Conservation (phyloP, 176 grass and related monocot species). For the Aegilops speltoides region DNA sequence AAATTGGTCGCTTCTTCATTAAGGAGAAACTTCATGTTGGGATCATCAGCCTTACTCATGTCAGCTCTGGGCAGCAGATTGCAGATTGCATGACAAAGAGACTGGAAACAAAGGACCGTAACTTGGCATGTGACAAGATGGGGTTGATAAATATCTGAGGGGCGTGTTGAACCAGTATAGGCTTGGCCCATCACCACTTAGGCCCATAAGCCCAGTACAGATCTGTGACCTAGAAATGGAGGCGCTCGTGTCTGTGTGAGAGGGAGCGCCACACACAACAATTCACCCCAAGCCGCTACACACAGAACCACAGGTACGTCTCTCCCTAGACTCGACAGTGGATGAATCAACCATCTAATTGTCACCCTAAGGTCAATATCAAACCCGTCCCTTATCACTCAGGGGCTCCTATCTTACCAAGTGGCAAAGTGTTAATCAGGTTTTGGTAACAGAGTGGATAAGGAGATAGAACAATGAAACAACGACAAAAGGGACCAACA, state of each 20-base stretch:
- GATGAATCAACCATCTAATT: neutral
- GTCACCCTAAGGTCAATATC: neutral
- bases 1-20: no score
- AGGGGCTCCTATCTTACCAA: slow-evolving; percentile 13
- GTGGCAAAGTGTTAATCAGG: neutral
- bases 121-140: neutral
- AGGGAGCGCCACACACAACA: neutral
- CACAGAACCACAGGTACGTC: neutral
- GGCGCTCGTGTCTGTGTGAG: neutral
- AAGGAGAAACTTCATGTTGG: no score
- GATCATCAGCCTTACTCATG: no score
- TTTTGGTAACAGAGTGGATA: neutral
- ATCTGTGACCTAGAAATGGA: neutral
- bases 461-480: slow-evolving; percentile 1
- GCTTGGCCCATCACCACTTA: neutral
- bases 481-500: slow-evolving; percentile 20
- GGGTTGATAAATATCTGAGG: neutral
- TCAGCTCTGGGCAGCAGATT: no score
- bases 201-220: neutral
- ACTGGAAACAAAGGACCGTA: neutral
- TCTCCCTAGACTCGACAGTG: neutral
- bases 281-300: neutral
- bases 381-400: neutral
- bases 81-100: no score
- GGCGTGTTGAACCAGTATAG: neutral